Percentiles rank a stretch among this genome's conserved stretches.
Conservation (phyloP, 352 stramenopile species). For the Phytopythium mirpurense region DNA sequence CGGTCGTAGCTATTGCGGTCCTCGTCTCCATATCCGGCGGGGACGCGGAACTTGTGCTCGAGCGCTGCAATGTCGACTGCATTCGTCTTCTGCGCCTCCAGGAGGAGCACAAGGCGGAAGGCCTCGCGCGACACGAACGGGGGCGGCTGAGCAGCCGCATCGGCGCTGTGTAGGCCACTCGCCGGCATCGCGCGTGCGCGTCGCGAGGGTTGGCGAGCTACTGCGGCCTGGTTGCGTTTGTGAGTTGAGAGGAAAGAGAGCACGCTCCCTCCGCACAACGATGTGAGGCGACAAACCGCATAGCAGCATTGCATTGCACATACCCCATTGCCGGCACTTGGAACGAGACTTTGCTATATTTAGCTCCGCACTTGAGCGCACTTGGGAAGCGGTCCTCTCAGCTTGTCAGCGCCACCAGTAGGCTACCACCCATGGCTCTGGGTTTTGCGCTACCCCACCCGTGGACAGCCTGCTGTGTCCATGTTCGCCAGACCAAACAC, state of each 20-base stretch:
- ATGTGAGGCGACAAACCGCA: neutral
- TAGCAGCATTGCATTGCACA: neutral
- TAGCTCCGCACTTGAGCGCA: neutral
- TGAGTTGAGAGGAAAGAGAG: no score
- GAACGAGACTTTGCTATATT: neutral
- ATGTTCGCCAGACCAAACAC: no score
- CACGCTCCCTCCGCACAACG: no score
- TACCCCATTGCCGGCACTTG: neutral
- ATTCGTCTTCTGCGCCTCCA: conserved; percentile 54
- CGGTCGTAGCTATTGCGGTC: conserved; percentile 7
- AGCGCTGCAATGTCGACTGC: conserved; percentile 49
- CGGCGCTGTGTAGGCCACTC: neutral
- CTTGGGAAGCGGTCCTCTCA: no score
- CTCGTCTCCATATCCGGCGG: conserved; percentile 39
- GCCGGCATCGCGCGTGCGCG: neutral
- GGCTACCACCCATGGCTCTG: no score
- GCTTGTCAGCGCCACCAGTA: no score
- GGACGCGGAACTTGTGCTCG: conserved; percentile 51
- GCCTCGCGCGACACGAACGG: conserved; percentile 60
- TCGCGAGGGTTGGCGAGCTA: neutral
- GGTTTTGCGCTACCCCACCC: no score
- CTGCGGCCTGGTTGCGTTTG: neutral
- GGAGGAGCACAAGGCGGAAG: conserved; percentile 57
- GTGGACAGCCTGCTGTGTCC: no score
- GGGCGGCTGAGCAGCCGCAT: conserved; percentile 3